Base-by-base conservation (phyloP, 176 grass and related monocot species). In the Tuctoria greenei region DNA sequence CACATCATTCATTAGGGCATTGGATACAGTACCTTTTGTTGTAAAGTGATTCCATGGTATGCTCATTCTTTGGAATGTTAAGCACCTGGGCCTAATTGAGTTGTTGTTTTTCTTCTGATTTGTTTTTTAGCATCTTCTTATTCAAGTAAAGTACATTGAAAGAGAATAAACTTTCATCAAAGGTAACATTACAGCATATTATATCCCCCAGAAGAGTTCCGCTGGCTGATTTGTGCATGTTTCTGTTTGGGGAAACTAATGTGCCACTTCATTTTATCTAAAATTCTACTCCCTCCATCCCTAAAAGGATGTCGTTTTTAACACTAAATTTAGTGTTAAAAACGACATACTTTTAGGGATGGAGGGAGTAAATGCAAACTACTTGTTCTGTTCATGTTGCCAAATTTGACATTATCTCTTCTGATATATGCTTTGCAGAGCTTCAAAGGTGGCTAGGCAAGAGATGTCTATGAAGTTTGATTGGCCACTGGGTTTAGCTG, bases 401-500 rank as follows among this genome's bases (percentile, higher is more conserved):
- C 17, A 75, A 69, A 72, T 11, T 64, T 79, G 14, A 74, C 7
- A 34, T 39, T 24, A 27, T 6, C 14, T 64, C 6, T 17, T 71
- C 23, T 79, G 20, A 31, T 73, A 1, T 31, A 31, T 31, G 31
- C 31, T 66, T 78, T 89, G 76, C 79, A 97, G 91, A 69, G 78
- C 91, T 45, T 93, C 88, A 0, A 92, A 91, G 71, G 68, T 40
- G 15, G 64, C 84, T 16, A 81, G 80, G 58, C 86, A 87, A 63
- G 86, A 91, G 72, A 63, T 43, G 27, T 40, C 86, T 15, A 66
- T 61, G 18, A 87, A 62, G 51, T 89, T 91, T 28, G 86, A 87
- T 43, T 97, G 79, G 94, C 81, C 81, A 4, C 24, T 97, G 64
- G 94, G 94, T 38, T 69, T 93, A 75, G 88, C 91, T 47, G 86